phyloP scores from a whole-genome alignment of 257 asterid genomes.

The Anisodus tanguticus region DNA sequence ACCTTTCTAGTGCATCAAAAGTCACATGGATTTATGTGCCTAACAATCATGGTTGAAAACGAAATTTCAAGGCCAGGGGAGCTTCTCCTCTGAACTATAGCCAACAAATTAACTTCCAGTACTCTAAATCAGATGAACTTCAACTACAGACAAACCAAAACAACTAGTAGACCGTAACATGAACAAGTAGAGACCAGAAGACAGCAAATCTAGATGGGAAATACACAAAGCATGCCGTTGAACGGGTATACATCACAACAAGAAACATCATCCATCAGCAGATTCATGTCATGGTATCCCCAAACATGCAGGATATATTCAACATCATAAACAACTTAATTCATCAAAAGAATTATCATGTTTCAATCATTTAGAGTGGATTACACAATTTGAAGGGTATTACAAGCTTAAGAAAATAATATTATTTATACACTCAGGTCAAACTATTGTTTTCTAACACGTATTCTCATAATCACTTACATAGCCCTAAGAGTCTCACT shows the following conservation, averaged over 20 bases:
- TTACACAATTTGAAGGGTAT: constrained; percentile 33
- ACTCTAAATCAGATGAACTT: constrained; percentile 16
- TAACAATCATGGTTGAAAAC: not conserved
- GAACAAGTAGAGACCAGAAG: not conserved
- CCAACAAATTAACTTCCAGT: not conserved
- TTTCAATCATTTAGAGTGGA: not conserved
- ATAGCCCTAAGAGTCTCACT: not conserved
- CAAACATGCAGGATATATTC: not conserved
- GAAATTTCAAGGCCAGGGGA: not conserved
- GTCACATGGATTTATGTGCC: not conserved
- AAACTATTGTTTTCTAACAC: not conserved
- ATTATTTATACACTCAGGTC: not conserved
- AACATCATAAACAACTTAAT: constrained; percentile 1
- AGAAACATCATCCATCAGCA: too few species aligned
- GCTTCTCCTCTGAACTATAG: constrained; percentile 16
- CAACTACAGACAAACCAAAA: not conserved
- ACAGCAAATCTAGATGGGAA: constrained; percentile 10
- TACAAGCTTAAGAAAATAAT: not conserved
- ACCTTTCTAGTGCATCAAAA: constrained; percentile 9
- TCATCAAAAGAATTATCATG: not conserved
- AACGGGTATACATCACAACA: too few species aligned
- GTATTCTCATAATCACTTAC: not conserved
- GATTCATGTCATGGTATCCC: too few species aligned
- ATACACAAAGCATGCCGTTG: not conserved
- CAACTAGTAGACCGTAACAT: not conserved